Base-by-base conservation (phyloP, 768 basidiomycete species). In the Rhodotorula kratochvilovae region DNA sequence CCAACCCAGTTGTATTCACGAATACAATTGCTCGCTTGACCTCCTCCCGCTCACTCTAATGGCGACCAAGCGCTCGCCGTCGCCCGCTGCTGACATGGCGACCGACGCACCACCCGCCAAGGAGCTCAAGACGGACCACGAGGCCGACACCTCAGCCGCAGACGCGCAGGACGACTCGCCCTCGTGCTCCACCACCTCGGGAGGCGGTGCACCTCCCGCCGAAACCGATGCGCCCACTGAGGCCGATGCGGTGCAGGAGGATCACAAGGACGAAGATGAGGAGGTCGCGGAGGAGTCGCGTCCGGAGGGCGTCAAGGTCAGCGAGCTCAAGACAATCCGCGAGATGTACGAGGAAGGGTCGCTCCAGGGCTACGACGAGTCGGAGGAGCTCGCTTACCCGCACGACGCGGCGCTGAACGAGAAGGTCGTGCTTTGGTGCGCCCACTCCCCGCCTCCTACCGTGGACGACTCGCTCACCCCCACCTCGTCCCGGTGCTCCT, bases 401-500 rank as follows among this genome's bases (percentile, higher is more conserved):
- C 31, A 53, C 66, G 42, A 15, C 15, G 29, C 27, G 4, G 23
- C 29, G 3, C 36, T 67, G 4, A 73, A 73, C 57, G 65, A 63
- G 42, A 69, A 69, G 61, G 51, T 73, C 36, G 31, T 39, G 51
- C 21, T 73, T 50, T 73, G 72, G 72, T 69, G 35, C 57, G 72
- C 48, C 12, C 1, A 8, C 0, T 7, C 16, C 55, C 6, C 8
- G 21, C 19, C 29, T 23, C 36, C 33, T n/a, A n/a, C 23, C 2
- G 4, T 17, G 15, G n/a, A 10, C 12, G 29, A 11, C 11, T 36
- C 33, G 23, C 50, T 35, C 15, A n/a, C n/a, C 23, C 6, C 4
- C 36, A 59, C 42, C 6, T 51, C 39, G 16, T 8, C 23, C 21
- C 15, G 23, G 10, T 23, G 19, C 45, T 46, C 19, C 19, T 23